Evolutionary conservation across 306 rosid genomes (phyloP).

Genomic region (Cicer chorassanicum): DNA sequence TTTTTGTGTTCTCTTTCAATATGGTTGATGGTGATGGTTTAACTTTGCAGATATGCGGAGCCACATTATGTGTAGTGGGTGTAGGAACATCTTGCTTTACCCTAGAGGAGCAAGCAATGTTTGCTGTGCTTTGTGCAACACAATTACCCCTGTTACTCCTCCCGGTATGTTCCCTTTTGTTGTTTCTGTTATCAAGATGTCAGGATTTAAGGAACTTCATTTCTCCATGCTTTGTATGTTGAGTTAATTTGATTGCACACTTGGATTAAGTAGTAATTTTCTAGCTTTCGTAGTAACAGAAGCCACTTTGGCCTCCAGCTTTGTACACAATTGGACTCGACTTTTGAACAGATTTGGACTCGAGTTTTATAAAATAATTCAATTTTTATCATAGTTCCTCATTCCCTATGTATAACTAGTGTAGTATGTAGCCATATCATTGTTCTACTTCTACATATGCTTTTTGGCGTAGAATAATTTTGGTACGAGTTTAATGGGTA

Average conservation of each 20-base stretch:
- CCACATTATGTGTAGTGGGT: slow-evolving; percentile 92
- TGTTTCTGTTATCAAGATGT: slow-evolving; percentile 18
- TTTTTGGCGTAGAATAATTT: not conserved
- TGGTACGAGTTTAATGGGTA: too few relatives aligned
- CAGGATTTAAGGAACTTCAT: slow-evolving; percentile 17
- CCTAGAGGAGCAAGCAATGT: slow-evolving; percentile 96
- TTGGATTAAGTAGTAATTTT: slow-evolving; percentile 12
- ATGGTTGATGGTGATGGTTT: slow-evolving; percentile 42
- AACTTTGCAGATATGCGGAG: slow-evolving; percentile 84
- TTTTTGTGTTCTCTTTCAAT: slow-evolving; percentile 33
- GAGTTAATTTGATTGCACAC: slow-evolving; percentile 2
- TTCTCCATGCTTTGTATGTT: not conserved
- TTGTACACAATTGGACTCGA: not conserved
- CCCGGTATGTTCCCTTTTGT: slow-evolving; percentile 60
- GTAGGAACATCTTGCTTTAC: slow-evolving; percentile 88
- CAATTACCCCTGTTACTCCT: slow-evolving; percentile 83
- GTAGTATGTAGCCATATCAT: not conserved
- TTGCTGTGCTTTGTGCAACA: slow-evolving; percentile 87
- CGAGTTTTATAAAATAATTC: not conserved
- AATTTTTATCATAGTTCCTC: not conserved
- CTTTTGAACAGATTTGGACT: not conserved
- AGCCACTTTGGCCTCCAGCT: not conserved
- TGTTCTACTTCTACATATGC: not conserved
- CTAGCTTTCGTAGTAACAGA: not conserved
- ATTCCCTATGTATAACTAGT: slow-evolving; percentile 4